phyloP scores from a whole-genome alignment of 176 grass and related monocot genomes.

The Zoysia japonica region DNA sequence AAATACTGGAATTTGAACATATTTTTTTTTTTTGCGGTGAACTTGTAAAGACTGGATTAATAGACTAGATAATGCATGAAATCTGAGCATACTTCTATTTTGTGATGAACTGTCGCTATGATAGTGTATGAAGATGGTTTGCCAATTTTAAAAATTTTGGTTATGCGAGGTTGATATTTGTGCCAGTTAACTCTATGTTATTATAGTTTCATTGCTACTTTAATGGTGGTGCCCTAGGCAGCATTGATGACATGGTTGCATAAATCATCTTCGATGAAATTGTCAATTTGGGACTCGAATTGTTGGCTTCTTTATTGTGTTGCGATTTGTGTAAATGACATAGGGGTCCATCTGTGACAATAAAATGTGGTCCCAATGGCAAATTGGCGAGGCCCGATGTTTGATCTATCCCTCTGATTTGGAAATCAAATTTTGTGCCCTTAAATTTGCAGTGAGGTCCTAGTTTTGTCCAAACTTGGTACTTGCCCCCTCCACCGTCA shows the following conservation, averaged over 20 bases:
- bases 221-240: too few relatives aligned
- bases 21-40: too few relatives aligned
- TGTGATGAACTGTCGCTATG: constrained; percentile 8
- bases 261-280: too few relatives aligned
- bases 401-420: not conserved
- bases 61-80: too few relatives aligned
- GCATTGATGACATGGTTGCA: constrained; percentile 7
- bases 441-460: not conserved
- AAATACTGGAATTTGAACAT: not conserved
- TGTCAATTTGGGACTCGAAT: too few relatives aligned
- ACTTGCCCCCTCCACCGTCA: not conserved
- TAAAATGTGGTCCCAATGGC: too few relatives aligned
- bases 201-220: too few relatives aligned
- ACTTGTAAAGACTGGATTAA: too few relatives aligned
- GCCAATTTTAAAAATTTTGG: not conserved
- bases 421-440: not conserved
- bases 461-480: not conserved
- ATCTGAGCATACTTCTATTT: not conserved
- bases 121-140: not conserved
- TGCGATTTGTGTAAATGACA: not conserved
- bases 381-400: too few relatives aligned
- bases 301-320: too few relatives aligned
- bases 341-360: too few relatives aligned
- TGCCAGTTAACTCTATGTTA: not conserved
- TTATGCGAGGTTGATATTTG: not conserved